Evolutionary conservation across 306 rosid genomes (phyloP), one percentile per base, ranked within the genome.

Genomic region (Arachis stenosperma): DNA sequence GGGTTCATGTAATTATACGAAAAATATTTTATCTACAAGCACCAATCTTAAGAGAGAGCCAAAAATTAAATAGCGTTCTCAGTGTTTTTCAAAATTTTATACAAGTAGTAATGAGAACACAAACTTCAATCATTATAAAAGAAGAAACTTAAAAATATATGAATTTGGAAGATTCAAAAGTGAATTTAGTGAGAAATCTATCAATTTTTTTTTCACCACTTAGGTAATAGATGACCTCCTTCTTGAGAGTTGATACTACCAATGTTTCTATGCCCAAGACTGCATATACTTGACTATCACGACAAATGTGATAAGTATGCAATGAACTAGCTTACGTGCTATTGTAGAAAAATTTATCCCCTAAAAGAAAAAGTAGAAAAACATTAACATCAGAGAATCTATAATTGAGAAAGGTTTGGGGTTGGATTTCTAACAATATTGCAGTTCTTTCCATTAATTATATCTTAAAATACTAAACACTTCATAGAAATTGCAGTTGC

Each of bases 11-110:
- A n/a, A 75, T 29, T 62, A 51, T 43, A 47, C 52, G 15, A 59
- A 14, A 15, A 51, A 52, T 11, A 61, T 27, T 53, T 39, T 66
- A 74, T 40, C 50, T 22, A 6, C 36, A 84, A 69, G 61, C 53
- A 58, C 41, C 50, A 37, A 53, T 50, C 46, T 22, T 46, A 66
- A 61, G 15, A 12, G 66, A 11, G 5, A 73, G 42, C 40, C 33
- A 76, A 60, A 67, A 60, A 73, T 37, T 58, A 47, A 44, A 78
- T 4, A 48, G 54, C 58, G 29, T 52, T 22, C 36, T 2, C 41
- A 62, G 39, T 74, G 17, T 3, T 7, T 52, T 29, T 52, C 22
- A n/a, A 65, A 33, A 55, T 42, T 8, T 17, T 33, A 5, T 40
- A 7, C 37, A 29, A 17, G 15, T 39, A 6, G 29, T 8, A n/a